Evolutionary conservation across 2,329 filamentous ascomycete genomes (phyloP), one percentile per base, ranked within the genome.

Genomic region (Whalleya microplaca): DNA sequence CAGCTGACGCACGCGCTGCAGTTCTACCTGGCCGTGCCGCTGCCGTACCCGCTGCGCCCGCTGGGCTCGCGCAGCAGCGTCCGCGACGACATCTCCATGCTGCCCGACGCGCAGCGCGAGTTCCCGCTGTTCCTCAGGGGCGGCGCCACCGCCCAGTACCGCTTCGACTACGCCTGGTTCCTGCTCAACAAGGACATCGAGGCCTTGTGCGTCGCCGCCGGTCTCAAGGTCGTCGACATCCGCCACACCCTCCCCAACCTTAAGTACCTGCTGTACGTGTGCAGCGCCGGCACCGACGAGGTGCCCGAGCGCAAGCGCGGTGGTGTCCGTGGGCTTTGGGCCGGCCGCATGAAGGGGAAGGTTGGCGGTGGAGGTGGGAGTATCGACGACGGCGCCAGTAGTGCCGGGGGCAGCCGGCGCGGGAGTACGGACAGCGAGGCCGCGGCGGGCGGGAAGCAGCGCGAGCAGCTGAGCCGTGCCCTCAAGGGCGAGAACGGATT

Each of bases 111-210:
- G 53, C 83, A 87, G 45, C 80, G 87, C 51, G 87, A 86, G 5
- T 99, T 96, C 66, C 95, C 95, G 0, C 81, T 99, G 0, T 93
- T 93, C 73, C 70, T 85, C 0, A 75, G 82, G 2, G 83, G 84
- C 16, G 83, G 83, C 74, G 90, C 76, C n/a, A 82, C 69, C 2
- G 85, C 92, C 0, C 86, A 92, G 45, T 98, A 94, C 76, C 87
- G 94, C 2, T 98, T 98, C 73, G 94, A 98, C 67, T 99, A 98
- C 72, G 95, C 82, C 10, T 95, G 96, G 70, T 99, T 98, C 67
- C 78, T 98, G n/a, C 82, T 99, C 14, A 98, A 98, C 77, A 97
- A 98, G 75, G 80, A 98, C 69, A 93, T 99, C 53, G 93, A 98
- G 66, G 75, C 80, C 0, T 76, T 88, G 2, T 87, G 85, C 57